Evolutionary conservation across 352 stramenopile species (phyloP), one percentile per base, ranked within the genome.

Genomic region (Phytophthora pini): DNA sequence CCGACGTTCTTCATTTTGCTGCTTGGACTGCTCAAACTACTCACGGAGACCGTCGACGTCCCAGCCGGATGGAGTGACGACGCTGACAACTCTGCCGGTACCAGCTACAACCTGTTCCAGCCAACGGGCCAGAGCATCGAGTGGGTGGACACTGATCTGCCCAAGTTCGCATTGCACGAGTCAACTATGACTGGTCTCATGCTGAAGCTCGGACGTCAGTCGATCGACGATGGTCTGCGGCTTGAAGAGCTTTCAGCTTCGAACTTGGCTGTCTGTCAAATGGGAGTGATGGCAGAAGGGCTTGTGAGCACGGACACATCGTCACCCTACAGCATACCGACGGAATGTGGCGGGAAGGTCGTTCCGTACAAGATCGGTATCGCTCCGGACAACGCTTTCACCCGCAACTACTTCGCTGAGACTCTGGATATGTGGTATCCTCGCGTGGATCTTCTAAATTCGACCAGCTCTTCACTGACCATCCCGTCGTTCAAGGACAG

Each of bases 301-400:
- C 56, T 71, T 1, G 64, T 87, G 1, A 73, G 73, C 20, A 68
- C 56, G 1, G 59, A 84, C 52, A 22, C 43, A 5, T 74, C 65
- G 9, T 83, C 75, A 1, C 57, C 61, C 2, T 79, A 69, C 53
- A 43, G 41, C 8, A 7, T 88, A 1, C 77, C 81, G 0, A 50
- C 31, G 0, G 72, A 46, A 22, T 88, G 81, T 20, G 65, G 12
- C 2, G 57, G 46, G 17, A 79, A 79, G 15, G 72, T 88, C 1
- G 67, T 78, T 43, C 79, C 82, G 0, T 86, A 76, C 61, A 89
- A 90, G 62, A 72, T 88, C 55, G 81, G 39, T 1, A 84, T 90
- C 40, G 75, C 40, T 0, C 79, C 81, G 0, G 70, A 88, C 59
- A 77, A 66, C n/a, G 56, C 65, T 2, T 90, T 88, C 56, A 88